Evolutionary conservation across 1,139 yeast species (phyloP).

Genomic region (Saccharomyces hybrid): DNA sequence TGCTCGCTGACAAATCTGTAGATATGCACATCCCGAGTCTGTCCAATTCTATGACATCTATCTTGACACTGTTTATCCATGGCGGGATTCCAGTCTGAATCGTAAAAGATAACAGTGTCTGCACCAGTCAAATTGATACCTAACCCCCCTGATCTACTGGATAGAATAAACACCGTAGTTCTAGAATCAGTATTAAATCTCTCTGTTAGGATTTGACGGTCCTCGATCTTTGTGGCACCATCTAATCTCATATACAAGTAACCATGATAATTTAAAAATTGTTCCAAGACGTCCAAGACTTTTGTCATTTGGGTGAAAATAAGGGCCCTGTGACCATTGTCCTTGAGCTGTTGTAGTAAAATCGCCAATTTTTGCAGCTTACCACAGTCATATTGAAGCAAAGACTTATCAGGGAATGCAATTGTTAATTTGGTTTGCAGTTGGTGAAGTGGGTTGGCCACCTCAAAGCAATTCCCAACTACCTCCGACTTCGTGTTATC

Average conservation of each 20-base stretch:
- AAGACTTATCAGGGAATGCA: constrained; percentile 91
- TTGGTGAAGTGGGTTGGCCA: constrained; percentile 67
- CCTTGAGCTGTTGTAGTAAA: constrained; percentile 66
- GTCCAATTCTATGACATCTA: constrained; percentile 98
- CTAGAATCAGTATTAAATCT: constrained; percentile 80
- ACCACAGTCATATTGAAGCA: constrained; percentile 94
- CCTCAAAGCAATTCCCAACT: constrained; percentile 36
- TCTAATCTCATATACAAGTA: constrained; percentile 90
- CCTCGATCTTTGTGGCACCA: constrained; percentile 96
- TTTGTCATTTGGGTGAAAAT: constrained; percentile 98
- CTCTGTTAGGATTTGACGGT: constrained; percentile 89
- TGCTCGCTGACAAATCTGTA: constrained; percentile 93
- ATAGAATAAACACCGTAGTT: constrained; percentile 84
- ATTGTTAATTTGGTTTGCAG: constrained; percentile 82
- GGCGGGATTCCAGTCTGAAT: constrained; percentile 58
- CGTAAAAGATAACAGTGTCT: constrained; percentile 82
- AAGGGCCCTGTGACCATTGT: constrained; percentile 86
- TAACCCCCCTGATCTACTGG: constrained; percentile 95
- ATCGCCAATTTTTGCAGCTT: constrained; percentile 79
- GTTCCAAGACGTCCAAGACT: constrained; percentile 88
- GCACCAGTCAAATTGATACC: constrained; percentile 98
- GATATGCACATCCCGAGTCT: constrained; percentile 94
- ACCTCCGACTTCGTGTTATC: constrained; percentile 32
- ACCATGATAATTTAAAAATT: constrained; percentile 89
- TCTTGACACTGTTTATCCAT: constrained; percentile 99